These are phyloP conservation scores for Lentinula sp. DNA, from an alignment of 768 basidiomycete species.

Conservation along the genomic window DNA sequence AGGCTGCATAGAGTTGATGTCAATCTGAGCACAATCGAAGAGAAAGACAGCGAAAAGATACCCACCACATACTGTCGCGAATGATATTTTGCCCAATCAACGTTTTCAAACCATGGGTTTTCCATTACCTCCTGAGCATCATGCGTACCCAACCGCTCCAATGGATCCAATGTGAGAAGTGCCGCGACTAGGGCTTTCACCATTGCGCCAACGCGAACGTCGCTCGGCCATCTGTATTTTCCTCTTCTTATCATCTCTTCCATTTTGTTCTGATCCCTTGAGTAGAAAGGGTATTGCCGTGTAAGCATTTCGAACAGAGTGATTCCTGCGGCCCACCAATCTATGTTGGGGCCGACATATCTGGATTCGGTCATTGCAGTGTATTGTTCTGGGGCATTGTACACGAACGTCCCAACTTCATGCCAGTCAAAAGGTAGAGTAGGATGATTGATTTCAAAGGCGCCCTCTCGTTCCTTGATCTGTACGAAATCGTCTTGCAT, in stretches of 20 bases:
- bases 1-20: neutral
- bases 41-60: constrained; percentile 1
- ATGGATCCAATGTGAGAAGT: constrained; percentile 31
- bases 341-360: constrained; percentile 25
- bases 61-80: constrained; percentile 39
- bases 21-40: neutral
- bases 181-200: constrained; percentile 35
- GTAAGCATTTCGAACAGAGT: constrained; percentile 50
- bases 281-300: constrained; percentile 23
- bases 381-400: constrained; percentile 44
- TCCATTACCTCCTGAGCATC: constrained; percentile 25
- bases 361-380: constrained; percentile 10
- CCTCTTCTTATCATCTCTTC: constrained; percentile 19
- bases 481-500: neutral
- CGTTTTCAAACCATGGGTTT: constrained; percentile 38
- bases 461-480: constrained; percentile 12
- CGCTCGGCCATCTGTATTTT: constrained; percentile 32
- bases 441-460: constrained; percentile 4
- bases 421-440: constrained; percentile 19
- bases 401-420: constrained; percentile 36
- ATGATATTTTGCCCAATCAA: constrained; percentile 44
- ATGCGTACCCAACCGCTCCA: constrained; percentile 31
- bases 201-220: constrained; percentile 27
- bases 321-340: constrained; percentile 53
- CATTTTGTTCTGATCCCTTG: constrained; percentile 18